Conservation (phyloP, 345 rosid species). For the Eucalyptus pauciflora region DNA sequence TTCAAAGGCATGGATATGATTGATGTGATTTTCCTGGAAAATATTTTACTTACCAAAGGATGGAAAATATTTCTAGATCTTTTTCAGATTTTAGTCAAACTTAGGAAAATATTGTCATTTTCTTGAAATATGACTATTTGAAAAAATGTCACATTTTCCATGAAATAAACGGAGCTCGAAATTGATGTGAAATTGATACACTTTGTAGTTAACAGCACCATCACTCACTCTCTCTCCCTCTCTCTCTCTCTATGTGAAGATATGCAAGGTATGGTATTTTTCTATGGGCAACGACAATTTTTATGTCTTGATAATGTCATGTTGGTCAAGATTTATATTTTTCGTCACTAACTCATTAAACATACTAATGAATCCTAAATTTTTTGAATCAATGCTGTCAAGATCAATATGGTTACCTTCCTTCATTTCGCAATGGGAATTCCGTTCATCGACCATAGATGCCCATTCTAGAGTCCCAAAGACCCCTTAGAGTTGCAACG, state of each 20-base stretch:
- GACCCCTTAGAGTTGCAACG: not conserved
- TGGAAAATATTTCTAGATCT: no score
- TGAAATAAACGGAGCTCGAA: fast-evolving
- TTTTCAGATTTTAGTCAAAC: no score
- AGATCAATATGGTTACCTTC: not conserved
- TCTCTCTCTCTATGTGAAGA: not conserved
- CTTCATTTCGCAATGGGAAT: not conserved
- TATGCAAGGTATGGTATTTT: not conserved
- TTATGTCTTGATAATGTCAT: not conserved
- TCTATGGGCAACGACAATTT: not conserved
- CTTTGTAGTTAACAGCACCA: not conserved
- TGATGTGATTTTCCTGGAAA: no score
- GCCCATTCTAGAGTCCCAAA: not conserved
- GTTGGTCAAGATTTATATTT: not conserved
- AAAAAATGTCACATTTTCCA: no score
- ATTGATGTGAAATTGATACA: not conserved
- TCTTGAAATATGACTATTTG: no score
- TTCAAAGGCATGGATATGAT: not conserved
- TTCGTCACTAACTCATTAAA: not conserved
- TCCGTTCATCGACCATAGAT: not conserved
- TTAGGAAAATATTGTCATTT: no score
- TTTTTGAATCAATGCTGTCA: not conserved
- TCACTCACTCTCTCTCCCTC: not conserved
- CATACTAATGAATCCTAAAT: fast-evolving
- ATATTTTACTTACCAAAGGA: no score